Evolutionary conservation across 78 protist genomes (phyloP).

Genomic region (Tieghemostelium lacteum): DNA sequence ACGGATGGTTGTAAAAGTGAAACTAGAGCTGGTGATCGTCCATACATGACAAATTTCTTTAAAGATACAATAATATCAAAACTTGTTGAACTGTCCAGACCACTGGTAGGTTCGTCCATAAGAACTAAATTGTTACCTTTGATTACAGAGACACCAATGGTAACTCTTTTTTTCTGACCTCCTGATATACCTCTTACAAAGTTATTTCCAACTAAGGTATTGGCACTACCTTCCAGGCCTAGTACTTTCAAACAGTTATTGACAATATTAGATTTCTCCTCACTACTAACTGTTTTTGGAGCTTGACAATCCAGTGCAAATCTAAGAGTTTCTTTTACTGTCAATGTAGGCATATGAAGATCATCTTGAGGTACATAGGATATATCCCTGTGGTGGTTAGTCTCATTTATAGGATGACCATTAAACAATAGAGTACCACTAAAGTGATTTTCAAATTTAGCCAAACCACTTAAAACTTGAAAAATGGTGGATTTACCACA

Average conservation of each 20-base stretch:
- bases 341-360: constrained; percentile 45
- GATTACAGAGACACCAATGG: constrained; percentile 67
- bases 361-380: constrained; percentile 63
- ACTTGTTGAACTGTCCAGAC: constrained; percentile 56
- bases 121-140: constrained; percentile 35
- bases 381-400: constrained; percentile 59
- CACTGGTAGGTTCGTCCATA: constrained; percentile 84
- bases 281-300: neutral
- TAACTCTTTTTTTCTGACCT: constrained; percentile 82
- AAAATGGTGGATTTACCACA: constrained; percentile 74
- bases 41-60: neutral
- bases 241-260: constrained; percentile 13
- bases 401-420: constrained; percentile 47
- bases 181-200: constrained; percentile 77
- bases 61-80: constrained; percentile 34
- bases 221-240: constrained; percentile 23
- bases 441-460: neutral
- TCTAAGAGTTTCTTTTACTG: constrained; percentile 73
- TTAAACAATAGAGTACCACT: constrained; percentile 41
- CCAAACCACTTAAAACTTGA: constrained; percentile 43
- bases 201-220: constrained; percentile 68
- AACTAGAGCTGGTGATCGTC: constrained; percentile 33
- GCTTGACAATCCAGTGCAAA: constrained; percentile 73
- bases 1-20: constrained; percentile 76
- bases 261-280: constrained; percentile 40